Evolutionary conservation across 805 yeast genomes (phyloP), one percentile per base, ranked within the genome.

Genomic region (Zygotorulaspora chibaensis): DNA sequence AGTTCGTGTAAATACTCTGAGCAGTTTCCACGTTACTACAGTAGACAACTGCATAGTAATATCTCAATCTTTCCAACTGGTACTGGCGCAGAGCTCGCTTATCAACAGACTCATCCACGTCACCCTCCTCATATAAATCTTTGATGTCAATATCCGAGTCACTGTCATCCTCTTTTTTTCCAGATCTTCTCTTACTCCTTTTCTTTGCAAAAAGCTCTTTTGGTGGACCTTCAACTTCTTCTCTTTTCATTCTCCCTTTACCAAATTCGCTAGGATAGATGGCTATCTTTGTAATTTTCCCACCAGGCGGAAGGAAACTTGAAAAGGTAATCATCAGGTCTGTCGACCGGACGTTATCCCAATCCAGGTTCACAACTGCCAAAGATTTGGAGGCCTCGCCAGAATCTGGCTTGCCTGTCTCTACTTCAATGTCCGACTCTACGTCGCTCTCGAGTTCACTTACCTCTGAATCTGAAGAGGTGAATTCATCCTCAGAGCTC

Each of bases 291-390:
- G 69, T 63, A 44, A 91, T 83, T 37, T 71, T 69, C 1, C 95
- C 95, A 29, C 77, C 81, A 17, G 79, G 67, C 15, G 96, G 96
- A 17, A 86, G 82, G 68, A 91, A 93, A 45, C 95, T 80, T 7
- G 81, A 70, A 57, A 91, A 88, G 0, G 98, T 84, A 3, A 95
- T 95, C 84, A 87, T 79, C 52, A 91, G 70, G 62, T 93, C 98
- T 3, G 79, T 79, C 0, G 98, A 85, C 38, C 80, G 77, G n/a
- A 93, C 75, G 59, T 93, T 86, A 57, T 93, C 99, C 99, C 99
- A 93, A 62, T 93, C 99, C 77, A 93, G 72, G 60, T 93, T 93
- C 26, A 93, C 98, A 1, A 84, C 96, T 0, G 99, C 99, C 59
- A 93, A 73, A 5, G 86, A 72, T 28, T 70, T 71, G 1, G 95